These are phyloP conservation scores for Coemansia sp. DNA, from an alignment of 192 early-diverging fungal species.

Conservation along the genomic window DNA sequence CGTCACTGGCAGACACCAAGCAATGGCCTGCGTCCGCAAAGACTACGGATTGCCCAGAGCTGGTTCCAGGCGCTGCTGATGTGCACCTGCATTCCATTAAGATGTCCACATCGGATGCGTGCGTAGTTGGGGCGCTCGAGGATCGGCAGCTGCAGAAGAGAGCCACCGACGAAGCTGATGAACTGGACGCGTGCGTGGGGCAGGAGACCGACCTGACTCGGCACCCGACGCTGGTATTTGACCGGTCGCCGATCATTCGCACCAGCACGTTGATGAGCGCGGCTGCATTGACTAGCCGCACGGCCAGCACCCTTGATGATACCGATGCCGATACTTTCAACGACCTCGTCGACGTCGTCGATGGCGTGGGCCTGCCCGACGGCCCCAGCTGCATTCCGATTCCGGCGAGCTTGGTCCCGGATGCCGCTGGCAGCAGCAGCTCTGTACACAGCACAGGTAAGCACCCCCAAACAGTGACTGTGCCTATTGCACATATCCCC, in stretches of 20 bases:
- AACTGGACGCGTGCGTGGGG: not conserved
- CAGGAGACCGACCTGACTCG: constrained; percentile 11
- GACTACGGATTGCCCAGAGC: too few relatives aligned
- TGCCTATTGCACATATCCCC: too few relatives aligned
- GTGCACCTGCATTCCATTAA: constrained; percentile 5
- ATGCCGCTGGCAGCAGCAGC: not conserved
- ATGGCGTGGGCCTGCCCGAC: not conserved
- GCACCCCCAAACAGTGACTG: too few relatives aligned
- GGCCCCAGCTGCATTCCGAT: constrained; percentile 5
- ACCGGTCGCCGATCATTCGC: constrained; percentile 30
- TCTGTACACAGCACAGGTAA: not conserved
- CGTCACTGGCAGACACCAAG: too few relatives aligned
- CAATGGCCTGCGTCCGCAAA: too few relatives aligned
- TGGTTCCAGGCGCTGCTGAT: not conserved
- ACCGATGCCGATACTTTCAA: not conserved
- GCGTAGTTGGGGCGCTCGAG: too few relatives aligned
- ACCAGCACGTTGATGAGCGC: constrained; percentile 13
- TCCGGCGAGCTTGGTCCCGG: not conserved
- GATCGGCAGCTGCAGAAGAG: constrained; percentile 25
- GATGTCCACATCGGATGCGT: too few relatives aligned
- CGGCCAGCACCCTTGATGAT: constrained; percentile 7
- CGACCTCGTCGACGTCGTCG: not conserved
- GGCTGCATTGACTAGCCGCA: not conserved
- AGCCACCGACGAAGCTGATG: not conserved
- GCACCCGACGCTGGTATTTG: constrained; percentile 42